Evolutionary conservation across 768 basidiomycete species (phyloP).

Genomic region (Multifurca ochricompacta): DNA sequence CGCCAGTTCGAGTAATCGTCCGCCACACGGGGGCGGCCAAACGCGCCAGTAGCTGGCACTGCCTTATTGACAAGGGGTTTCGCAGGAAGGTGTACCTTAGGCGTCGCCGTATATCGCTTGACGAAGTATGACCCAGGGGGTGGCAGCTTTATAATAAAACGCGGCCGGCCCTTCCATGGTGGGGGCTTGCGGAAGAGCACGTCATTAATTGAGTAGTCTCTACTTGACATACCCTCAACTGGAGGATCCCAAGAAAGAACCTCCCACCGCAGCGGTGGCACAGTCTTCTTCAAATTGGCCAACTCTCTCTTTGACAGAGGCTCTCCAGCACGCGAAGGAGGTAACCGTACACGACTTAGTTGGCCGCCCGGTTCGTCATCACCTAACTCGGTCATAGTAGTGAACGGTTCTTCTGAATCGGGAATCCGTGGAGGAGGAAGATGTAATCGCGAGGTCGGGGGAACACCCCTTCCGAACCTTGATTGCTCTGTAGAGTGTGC

Average conservation of each 20-base stretch:
- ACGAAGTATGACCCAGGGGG: slow-evolving; percentile 11
- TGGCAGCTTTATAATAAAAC: slow-evolving; percentile 34
- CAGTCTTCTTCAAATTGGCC: slow-evolving; percentile 33
- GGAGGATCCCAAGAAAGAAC: slow-evolving; percentile 67
- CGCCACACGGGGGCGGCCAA: slow-evolving; percentile 30
- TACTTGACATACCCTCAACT: slow-evolving; percentile 51
- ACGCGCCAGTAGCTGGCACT: slow-evolving; percentile 16
- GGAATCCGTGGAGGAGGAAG: not conserved
- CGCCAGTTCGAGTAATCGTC: slow-evolving; percentile 36
- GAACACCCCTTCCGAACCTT: slow-evolving; percentile 4
- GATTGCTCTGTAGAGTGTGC: not conserved
- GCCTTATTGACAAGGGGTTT: slow-evolving; percentile 16
- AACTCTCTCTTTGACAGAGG: slow-evolving; percentile 43
- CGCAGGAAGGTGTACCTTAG: slow-evolving; percentile 36
- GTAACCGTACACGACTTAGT: slow-evolving; percentile 38
- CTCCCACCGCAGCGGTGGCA: slow-evolving; percentile 45
- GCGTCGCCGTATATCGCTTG: slow-evolving; percentile 19
- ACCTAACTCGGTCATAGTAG: slow-evolving; percentile 23
- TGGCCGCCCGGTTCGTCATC: slow-evolving; percentile 19
- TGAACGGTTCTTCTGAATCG: slow-evolving; percentile 12
- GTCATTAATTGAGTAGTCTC: slow-evolving; percentile 58
- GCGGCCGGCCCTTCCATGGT: slow-evolving; percentile 28
- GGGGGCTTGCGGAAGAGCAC: slow-evolving; percentile 47
- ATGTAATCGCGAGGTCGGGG: not conserved
- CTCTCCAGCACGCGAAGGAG: slow-evolving; percentile 38